Conservation (phyloP, 371 early-diverging fungal genomes). For the Vairimorpha ceranae region DNA sequence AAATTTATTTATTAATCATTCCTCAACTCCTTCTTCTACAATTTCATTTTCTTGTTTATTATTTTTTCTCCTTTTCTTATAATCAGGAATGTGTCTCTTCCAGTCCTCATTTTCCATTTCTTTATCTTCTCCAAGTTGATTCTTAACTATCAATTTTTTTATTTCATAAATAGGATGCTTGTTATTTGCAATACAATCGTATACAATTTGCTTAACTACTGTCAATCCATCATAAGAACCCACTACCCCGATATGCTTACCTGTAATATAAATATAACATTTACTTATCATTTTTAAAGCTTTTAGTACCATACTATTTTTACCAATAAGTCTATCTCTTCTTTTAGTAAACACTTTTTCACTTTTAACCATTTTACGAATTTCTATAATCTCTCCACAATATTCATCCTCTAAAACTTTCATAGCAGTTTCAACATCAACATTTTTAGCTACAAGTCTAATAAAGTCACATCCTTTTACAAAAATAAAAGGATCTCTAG, state of each 20-base stretch:
- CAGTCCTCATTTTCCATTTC: constrained; percentile 84
- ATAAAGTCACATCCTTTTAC: constrained; percentile 88
- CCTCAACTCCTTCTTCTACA: no score
- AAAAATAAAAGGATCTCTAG: constrained; percentile 89
- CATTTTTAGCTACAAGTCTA: constrained; percentile 83
- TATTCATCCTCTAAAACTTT: constrained; percentile 75
- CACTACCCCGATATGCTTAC: constrained; percentile 87
- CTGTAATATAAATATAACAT: constrained; percentile 89
- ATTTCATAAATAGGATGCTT: constrained; percentile 98
- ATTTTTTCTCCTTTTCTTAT: constrained; percentile 80
- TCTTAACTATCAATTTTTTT: constrained; percentile 91
- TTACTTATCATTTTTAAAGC: constrained; percentile 90
- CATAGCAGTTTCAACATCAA: constrained; percentile 77
- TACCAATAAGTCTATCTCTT: constrained; percentile 86
- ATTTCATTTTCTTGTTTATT: no score
- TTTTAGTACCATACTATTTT: constrained; percentile 85
- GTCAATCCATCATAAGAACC: constrained; percentile 75
- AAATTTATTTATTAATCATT: no score
- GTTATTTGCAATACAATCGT: constrained; percentile 89
- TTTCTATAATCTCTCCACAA: constrained; percentile 88
- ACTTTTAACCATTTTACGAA: constrained; percentile 80
- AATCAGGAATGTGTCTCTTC: constrained; percentile 93
- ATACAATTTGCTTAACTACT: constrained; percentile 76
- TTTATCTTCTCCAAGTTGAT: constrained; percentile 88
- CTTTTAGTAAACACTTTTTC: constrained; percentile 94